Evolutionary conservation across 108 stramenopile species (phyloP).

Genomic region (Fragilaria radians): DNA sequence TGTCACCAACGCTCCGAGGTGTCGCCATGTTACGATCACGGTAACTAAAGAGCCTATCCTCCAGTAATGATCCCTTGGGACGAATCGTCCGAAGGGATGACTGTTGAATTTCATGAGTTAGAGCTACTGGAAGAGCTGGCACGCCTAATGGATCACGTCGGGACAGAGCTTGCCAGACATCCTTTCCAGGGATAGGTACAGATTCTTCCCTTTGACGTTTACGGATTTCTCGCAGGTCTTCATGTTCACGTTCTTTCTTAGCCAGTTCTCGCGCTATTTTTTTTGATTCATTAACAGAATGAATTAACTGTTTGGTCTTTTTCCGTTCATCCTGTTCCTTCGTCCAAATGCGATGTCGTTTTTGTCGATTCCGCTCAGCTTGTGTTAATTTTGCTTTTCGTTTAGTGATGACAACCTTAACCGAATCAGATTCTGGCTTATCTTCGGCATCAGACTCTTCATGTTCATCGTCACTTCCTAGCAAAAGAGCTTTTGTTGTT

Average conservation of each 20-base stretch:
- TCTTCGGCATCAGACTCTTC: conserved; percentile 38
- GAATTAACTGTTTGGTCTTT: conserved; percentile 41
- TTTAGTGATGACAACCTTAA: conserved; percentile 21
- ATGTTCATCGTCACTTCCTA: conserved; percentile 41
- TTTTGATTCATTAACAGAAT: conserved; percentile 40
- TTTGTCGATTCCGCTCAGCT: conserved; percentile 81
- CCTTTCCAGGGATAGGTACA: conserved; percentile 39
- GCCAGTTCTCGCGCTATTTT: conserved; percentile 30
- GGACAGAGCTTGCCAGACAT: conserved; percentile 35
- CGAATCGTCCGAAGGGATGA: conserved; percentile 57
- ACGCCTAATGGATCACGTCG: conserved; percentile 58
- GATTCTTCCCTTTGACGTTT: conserved; percentile 26
- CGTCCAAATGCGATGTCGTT: conserved; percentile 48
- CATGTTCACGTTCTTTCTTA: conserved; percentile 18
- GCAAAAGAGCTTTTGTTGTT: conserved; percentile 51
- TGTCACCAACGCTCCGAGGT: conserved; percentile 40
- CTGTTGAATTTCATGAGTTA: conserved; percentile 54
- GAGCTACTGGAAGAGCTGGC: conserved; percentile 71
- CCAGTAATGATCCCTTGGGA: conserved; percentile 75
- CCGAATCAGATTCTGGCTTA: conserved; percentile 15
- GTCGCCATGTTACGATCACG: conserved; percentile 63
- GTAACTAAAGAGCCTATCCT: conserved; percentile 74
- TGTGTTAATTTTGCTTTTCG: conserved; percentile 65
- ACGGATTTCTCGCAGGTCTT: conserved; percentile 14
- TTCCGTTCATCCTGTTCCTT: conserved; percentile 38